A percentile compares a stretch with the other conserved stretches of the same genome.
Evolutionary conservation across 495 filamentous ascomycete genomes (phyloP).

Genomic region (Sordaria brevicollis): DNA sequence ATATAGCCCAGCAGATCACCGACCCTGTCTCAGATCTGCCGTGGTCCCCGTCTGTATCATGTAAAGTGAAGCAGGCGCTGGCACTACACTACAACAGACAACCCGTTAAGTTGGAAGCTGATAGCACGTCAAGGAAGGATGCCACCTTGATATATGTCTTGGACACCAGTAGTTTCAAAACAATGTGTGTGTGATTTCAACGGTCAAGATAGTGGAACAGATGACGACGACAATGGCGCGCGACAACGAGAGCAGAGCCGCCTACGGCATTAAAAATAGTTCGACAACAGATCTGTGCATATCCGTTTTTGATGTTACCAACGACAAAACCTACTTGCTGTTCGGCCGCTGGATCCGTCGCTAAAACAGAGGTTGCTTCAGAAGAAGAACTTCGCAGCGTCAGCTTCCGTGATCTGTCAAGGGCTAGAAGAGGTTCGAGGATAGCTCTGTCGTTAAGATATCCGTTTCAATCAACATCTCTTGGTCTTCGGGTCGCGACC

Average conservation of each 20-base stretch:
- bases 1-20: not conserved
- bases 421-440: no score
- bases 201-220: not conserved
- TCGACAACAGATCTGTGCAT: not conserved
- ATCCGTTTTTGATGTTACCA: not conserved
- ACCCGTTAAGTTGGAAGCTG: not conserved
- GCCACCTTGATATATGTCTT: not conserved
- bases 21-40: not conserved
- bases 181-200: not conserved
- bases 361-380: not conserved
- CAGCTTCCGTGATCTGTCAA: not conserved
- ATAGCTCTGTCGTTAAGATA: not conserved
- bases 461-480: not conserved
- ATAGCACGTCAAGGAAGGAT: not conserved
- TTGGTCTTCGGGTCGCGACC: not conserved
- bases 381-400: not conserved
- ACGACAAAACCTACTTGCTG: not conserved
- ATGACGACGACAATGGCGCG: not conserved
- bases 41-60: not conserved
- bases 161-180: no score
- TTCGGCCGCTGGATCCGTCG: not conserved
- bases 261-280: not conserved
- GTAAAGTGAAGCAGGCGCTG: not conserved
- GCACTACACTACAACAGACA: not conserved
- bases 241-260: not conserved